A percentile compares a stretch with the other conserved stretches of the same genome.
Evolutionary conservation across 23 red algal species (phyloP).

Genomic region (Chondrus crispus): DNA sequence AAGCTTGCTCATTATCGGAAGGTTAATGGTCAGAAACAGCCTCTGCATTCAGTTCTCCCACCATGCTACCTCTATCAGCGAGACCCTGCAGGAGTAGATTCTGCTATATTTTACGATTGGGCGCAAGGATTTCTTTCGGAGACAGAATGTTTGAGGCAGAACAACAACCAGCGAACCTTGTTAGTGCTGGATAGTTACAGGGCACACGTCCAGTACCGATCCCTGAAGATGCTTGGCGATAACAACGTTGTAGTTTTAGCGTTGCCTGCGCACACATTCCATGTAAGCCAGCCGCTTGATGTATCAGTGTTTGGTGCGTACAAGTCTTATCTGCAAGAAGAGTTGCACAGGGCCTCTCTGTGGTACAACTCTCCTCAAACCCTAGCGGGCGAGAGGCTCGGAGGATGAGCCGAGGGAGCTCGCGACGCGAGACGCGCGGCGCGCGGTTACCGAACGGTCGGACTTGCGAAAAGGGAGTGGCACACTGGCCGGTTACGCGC

Average conservation of each 20-base stretch:
- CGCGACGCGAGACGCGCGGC: too few species aligned
- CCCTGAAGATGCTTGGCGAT: neutral
- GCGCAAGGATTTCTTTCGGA: neutral
- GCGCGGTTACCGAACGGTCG: too few species aligned
- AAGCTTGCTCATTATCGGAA: neutral
- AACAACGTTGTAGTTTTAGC: neutral
- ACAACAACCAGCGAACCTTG: neutral
- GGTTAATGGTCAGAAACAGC: neutral
- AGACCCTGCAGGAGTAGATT: neutral
- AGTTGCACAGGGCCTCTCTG: too few species aligned
- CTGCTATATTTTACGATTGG: neutral
- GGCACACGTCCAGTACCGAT: neutral
- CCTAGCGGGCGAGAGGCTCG: too few species aligned
- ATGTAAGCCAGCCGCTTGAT: neutral
- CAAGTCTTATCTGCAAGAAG: neutral
- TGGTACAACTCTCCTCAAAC: too few species aligned
- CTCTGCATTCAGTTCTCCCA: neutral
- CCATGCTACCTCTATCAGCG: constrained; percentile 17
- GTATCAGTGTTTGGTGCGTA: constrained; percentile 8
- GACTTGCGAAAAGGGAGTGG: too few species aligned
- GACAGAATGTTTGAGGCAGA: neutral
- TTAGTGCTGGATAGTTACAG: constrained; percentile 15
- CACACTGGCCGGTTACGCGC: too few species aligned
- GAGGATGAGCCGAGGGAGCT: too few species aligned
- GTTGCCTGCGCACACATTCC: neutral